phyloP scores from a whole-genome alignment of 495 filamentous ascomycete species.

The Talaromyces trachyspermus region DNA sequence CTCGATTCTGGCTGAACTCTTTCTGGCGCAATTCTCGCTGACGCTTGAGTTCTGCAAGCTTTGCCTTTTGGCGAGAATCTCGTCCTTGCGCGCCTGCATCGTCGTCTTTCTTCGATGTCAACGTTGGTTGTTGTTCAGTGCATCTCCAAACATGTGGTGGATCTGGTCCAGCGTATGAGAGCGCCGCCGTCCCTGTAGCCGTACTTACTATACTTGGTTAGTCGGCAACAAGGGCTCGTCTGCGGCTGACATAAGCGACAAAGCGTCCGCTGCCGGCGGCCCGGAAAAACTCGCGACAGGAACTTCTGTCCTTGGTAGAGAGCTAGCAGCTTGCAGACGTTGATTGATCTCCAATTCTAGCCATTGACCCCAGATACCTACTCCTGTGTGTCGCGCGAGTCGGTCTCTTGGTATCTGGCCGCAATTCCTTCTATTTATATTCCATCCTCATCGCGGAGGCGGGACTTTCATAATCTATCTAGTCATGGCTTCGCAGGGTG shows the following conservation, averaged over 20 bases:
- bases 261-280: conserved; percentile 22
- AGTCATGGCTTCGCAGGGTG: conserved; percentile 44
- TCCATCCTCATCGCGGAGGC: conserved; percentile 20
- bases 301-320: conserved; percentile 29
- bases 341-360: conserved; percentile 15
- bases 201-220: no score
- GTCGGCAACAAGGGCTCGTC: no score
- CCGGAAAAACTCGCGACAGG: conserved; percentile 50
- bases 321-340: conserved; percentile 13
- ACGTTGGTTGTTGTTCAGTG: no score
- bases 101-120: conserved; percentile 3
- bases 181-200: no score
- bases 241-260: conserved; percentile 42
- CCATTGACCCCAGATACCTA: conserved; percentile 37
- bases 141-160: no score
- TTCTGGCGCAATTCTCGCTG: conserved; percentile 75
- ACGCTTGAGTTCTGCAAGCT: conserved; percentile 89
- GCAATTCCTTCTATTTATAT: conserved; percentile 13
- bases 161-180: no score
- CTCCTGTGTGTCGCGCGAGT: conserved; percentile 16
- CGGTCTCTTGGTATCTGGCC: conserved; percentile 26
- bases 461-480: conserved; percentile 15
- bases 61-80: conserved; percentile 92
- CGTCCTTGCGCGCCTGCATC: conserved; percentile 83
- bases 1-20: conserved; percentile 58